Percentiles rank a stretch among this genome's conserved stretches.
phyloP scores from a whole-genome alignment of 495 filamentous ascomycete genomes.

The Aspergillus asperescens region DNA sequence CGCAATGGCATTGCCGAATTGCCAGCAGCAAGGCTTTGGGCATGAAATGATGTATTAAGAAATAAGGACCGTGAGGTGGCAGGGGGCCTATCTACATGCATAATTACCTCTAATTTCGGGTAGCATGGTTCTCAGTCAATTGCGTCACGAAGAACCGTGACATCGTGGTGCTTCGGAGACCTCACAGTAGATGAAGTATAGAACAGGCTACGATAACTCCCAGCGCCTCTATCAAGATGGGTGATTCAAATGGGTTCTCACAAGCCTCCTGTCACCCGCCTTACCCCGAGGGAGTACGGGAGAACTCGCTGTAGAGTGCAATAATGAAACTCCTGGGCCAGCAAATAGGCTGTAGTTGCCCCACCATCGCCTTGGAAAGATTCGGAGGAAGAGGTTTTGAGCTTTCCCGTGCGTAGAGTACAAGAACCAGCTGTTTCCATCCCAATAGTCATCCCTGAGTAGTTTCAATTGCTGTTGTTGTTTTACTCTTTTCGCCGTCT shows the following conservation, averaged over 20 bases:
- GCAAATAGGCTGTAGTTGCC: slow-evolving; percentile 25
- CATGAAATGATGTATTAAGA: too few species aligned
- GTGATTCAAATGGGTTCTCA: background rate
- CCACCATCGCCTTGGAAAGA: slow-evolving; percentile 43
- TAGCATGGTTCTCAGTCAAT: background rate
- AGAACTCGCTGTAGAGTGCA: slow-evolving; percentile 39
- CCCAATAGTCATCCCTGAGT: slow-evolving; percentile 4
- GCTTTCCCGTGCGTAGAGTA: slow-evolving; percentile 29
- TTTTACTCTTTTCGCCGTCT: slow-evolving; percentile 9
- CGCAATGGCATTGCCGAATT: slow-evolving; percentile 18
- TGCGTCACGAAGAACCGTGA: background rate
- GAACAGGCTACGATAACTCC: background rate
- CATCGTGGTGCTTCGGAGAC: background rate
- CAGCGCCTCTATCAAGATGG: background rate
- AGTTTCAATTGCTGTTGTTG: slow-evolving; percentile 15
- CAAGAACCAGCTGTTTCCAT: slow-evolving; percentile 30
- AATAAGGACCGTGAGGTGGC: too few species aligned
- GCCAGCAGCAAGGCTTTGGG: background rate
- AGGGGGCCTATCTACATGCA: too few species aligned
- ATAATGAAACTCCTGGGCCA: slow-evolving; percentile 21
- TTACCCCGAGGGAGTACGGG: slow-evolving; percentile 37
- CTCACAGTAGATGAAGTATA: background rate
- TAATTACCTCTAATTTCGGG: too few species aligned
- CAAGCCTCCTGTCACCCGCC: slow-evolving; percentile 15
- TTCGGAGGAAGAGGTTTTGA: slow-evolving; percentile 32